Base-by-base conservation (phyloP, 1,139 yeast genomes). In the Kurtzmaniella natalensis region DNA sequence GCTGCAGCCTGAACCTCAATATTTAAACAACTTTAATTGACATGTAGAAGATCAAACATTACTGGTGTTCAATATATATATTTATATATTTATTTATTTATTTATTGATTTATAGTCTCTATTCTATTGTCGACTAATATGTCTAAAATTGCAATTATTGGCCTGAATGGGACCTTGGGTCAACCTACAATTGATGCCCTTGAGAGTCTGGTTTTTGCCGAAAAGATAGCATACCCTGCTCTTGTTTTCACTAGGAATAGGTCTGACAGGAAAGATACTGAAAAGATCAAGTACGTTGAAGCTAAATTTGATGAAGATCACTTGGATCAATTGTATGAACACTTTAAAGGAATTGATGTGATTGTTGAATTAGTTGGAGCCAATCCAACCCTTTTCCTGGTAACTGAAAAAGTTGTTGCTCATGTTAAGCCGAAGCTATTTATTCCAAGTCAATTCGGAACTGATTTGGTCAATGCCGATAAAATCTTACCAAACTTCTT, bases 391-490 rank as follows among this genome's bases (percentile, higher is more conserved):
- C 33, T 51, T 15, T 55, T 55, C 19, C 44, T 53, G 3, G 41
- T 41, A 4, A 35, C 61, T 24, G 68, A 61, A 41, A 47, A 53
- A 34, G 45, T 76, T 5, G 64, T 71, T 2, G 48, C 49, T 5
- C 49, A 48, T 14, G 66, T 69, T 26, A 67, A 64, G 45, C 77
- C 78, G 30, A 70, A 73, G 50, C 47, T 78, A 23, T 78, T 68
- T 52, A 67, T 79, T 39, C 82, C 85, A 25, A 72, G 84, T 4
- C 84, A 78, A 47, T 79, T 73, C 45, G 86, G 86, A 30, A 48
- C 60, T 25, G 76, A 76, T 33, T 41, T 64, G 24, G 48, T 41
- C 6, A 50, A 52, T 19, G 52, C 50, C 13, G 39, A 43, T 7
- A 43, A 41, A 19, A 38, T 45, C 34, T 51, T 61, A 18, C 66